Base-by-base conservation (phyloP, 768 basidiomycete species). In the Rhizopogon rudus region DNA sequence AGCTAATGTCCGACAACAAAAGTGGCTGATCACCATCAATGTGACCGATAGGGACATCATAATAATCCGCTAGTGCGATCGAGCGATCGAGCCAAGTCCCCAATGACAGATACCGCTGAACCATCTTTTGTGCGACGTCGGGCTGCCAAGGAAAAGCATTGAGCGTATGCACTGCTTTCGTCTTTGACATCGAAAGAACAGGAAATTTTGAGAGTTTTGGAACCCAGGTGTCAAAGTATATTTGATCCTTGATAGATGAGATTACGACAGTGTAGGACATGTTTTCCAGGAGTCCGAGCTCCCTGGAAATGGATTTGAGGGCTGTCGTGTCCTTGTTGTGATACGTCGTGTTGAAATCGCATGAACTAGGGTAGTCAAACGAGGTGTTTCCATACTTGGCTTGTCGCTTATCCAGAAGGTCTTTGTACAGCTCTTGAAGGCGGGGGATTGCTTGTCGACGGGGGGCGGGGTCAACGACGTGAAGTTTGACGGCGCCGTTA, bases 1-100 rank as follows among this genome's bases (percentile, higher is more conserved):
- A 97, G 60, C 84, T 88, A 60, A 99, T 78, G 61, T 99, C 97
- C 1, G 93, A 84, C 46, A 96, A 75, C 61, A 88, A 78, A n/a
- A 98, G 75, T 1, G 93, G 87, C 43, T 91, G 86, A 63, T 99
- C 97, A 4, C 88, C 86, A 41, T 94, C 92, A 40, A 98, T 79
- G 66, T 99, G 93, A 16, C 96, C 93, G 13, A 95, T 75, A 1
- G 97, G 96, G 5, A 98, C 79, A 67, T 98, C 92, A 65, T 93
- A 95, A 63, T 97, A 95, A 60, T 88, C 82, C 0, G 96, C 89
- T 39, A 94, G 80, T 5, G 87, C 80, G 3, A 91, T 77, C 60
- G 87, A 80, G 22, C 87, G 81, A 62, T 91, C 86, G 41, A 98
- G 70, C 91, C 92, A 96, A 3, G 73, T 60, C 0, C 92, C 90